phyloP scores from a whole-genome alignment of 495 filamentous ascomycete genomes.

The Penicillium paxilli region DNA sequence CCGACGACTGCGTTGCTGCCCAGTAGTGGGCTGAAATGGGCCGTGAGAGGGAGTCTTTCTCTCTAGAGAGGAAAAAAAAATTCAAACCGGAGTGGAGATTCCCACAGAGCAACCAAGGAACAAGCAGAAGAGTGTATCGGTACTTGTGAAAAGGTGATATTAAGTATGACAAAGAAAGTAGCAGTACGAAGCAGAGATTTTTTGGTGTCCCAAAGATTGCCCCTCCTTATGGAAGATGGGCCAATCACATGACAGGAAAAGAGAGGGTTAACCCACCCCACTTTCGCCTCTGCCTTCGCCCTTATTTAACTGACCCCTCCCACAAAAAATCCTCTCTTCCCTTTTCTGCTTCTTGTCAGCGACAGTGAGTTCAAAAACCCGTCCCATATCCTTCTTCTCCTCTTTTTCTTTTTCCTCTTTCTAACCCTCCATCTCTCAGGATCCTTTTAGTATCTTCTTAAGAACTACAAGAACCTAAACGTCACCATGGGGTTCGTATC shows the following conservation, averaged over 20 bases:
- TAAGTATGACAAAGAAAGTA: neutral
- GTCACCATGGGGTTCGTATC: slow-evolving; percentile 58
- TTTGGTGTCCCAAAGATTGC: slow-evolving; percentile 13
- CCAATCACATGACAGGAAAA: slow-evolving; percentile 28
- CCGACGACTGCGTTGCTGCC: slow-evolving; percentile 47
- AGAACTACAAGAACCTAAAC: slow-evolving; percentile 47
- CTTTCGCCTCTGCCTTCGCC: slow-evolving; percentile 50
- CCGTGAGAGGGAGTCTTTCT: slow-evolving; percentile 8
- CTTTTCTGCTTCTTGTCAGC: slow-evolving; percentile 43
- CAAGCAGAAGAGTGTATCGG: neutral
- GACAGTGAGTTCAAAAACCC: slow-evolving; percentile 51
- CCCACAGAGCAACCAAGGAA: slow-evolving; percentile 31
- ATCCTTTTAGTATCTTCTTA: slow-evolving; percentile 45
- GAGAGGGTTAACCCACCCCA: slow-evolving; percentile 45
- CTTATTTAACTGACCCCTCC: slow-evolving; percentile 52
- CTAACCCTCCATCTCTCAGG: slow-evolving; percentile 40
- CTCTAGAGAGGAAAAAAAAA: slow-evolving; percentile 35
- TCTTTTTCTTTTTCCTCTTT: slow-evolving; percentile 25
- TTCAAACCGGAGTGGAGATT: slow-evolving; percentile 23
- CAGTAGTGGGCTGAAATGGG: slow-evolving; percentile 31
- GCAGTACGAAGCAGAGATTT: slow-evolving; percentile 34
- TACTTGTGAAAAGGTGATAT: neutral
- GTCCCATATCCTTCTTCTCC: slow-evolving; percentile 19
- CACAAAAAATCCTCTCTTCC: slow-evolving; percentile 47
- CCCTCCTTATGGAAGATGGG: slow-evolving; percentile 7